These are phyloP conservation scores for Eucalyptus pauciflora DNA, from an alignment of 345 rosid genomes.

Conservation along the genomic window DNA sequence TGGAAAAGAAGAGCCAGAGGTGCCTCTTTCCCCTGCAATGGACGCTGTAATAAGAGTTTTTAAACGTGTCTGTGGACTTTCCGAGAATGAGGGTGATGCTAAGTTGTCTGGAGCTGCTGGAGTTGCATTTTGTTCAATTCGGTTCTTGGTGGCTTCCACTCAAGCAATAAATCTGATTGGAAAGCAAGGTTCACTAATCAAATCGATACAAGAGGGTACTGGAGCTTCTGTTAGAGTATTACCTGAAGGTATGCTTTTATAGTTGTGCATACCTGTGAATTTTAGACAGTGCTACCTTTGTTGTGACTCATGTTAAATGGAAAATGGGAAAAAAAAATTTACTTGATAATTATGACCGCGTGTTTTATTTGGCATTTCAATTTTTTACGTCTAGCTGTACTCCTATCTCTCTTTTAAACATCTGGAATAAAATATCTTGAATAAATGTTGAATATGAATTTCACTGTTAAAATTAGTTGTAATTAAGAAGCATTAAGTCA, in stretches of 20 bases:
- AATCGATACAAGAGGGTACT: constrained; percentile 72
- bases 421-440: neutral
- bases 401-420: neutral
- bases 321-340: neutral
- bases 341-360: neutral
- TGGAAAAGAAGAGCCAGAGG: constrained; percentile 52
- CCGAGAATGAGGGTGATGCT: constrained; percentile 20
- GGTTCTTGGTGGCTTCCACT: constrained; percentile 67
- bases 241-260: constrained; percentile 39
- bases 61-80: constrained; percentile 32
- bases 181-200: constrained; percentile 79
- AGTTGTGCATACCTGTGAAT: neutral
- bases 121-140: constrained; percentile 44
- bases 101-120: constrained; percentile 10
- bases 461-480: neutral
- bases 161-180: constrained; percentile 91
- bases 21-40: constrained; percentile 46
- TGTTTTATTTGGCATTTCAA: neutral
- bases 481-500: neutral
- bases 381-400: neutral
- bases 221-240: constrained; percentile 74
- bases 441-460: neutral
- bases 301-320: neutral
- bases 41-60: constrained; percentile 39
- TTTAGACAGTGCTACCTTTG: neutral